These are phyloP conservation scores for Imleria badia DNA, from an alignment of 768 basidiomycete genomes.

Conservation along the genomic window DNA sequence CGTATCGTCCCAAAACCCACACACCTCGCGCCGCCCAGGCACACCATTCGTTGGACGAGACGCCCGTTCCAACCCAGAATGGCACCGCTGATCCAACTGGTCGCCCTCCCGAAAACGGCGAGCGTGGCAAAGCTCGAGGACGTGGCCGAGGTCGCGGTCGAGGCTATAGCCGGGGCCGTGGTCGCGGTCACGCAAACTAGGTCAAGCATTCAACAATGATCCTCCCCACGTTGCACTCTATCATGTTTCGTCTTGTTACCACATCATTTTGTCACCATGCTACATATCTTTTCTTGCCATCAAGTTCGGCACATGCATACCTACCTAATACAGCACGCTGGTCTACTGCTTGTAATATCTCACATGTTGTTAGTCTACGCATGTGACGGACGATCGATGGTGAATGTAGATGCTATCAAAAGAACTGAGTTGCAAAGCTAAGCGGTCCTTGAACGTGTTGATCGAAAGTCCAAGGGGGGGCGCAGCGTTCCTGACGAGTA, in stretches of 20 bases:
- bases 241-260: constrained; percentile 20
- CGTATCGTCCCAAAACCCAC: constrained; percentile 5
- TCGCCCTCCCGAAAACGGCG: constrained; percentile 20
- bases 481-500: too few species aligned
- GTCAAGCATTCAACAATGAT: constrained; percentile 4
- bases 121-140: constrained; percentile 38
- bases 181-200: constrained; percentile 36
- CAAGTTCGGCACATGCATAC: constrained; percentile 23
- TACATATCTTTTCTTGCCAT: constrained; percentile 12
- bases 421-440: neutral
- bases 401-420: constrained; percentile 6
- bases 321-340: constrained; percentile 17
- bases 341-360: constrained; percentile 11
- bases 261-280: constrained; percentile 19
- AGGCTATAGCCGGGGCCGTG: constrained; percentile 38
- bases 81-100: constrained; percentile 8
- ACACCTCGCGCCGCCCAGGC: neutral
- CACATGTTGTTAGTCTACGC: constrained; percentile 11
- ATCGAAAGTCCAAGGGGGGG: constrained; percentile 19
- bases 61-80: constrained; percentile 10
- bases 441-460: constrained; percentile 6
- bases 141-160: constrained; percentile 43
- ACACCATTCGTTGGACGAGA: constrained; percentile 1
- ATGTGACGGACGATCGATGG: constrained; percentile 18
- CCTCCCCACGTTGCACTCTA: constrained; percentile 18